phyloP scores from a whole-genome alignment of 345 rosid genomes.

The Isatis tinctoria region DNA sequence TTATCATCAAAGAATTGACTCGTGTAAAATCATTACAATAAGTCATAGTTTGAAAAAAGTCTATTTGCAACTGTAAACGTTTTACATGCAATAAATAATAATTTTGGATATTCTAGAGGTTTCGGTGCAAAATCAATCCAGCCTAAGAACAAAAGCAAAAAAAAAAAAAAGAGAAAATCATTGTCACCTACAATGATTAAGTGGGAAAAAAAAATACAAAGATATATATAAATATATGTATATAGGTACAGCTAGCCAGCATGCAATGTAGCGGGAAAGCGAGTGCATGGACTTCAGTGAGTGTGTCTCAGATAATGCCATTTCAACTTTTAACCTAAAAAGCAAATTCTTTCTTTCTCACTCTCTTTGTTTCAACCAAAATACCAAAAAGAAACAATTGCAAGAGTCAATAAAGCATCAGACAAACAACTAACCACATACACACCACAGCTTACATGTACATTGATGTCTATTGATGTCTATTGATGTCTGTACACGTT shows the following conservation, averaged over 20 bases:
- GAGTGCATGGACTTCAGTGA: constrained; percentile 37
- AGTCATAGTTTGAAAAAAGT: too few relatives aligned
- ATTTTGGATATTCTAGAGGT: too few relatives aligned
- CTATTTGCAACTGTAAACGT: too few relatives aligned
- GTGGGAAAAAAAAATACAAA: not conserved
- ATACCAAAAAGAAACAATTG: not conserved
- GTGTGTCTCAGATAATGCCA: constrained; percentile 28
- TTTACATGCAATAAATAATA: too few relatives aligned
- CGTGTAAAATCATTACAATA: too few relatives aligned
- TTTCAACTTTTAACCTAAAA: constrained; percentile 32
- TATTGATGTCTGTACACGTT: constrained; percentile 14
- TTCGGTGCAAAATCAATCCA: too few relatives aligned
- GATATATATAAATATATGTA: not conserved
- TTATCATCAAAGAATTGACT: too few relatives aligned
- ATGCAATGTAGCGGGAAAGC: constrained; percentile 33
- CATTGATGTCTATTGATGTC: not conserved
- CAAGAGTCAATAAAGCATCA: constrained; percentile 32
- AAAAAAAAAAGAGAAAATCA: not conserved
- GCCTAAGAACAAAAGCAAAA: too few relatives aligned
- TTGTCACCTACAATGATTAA: not conserved
- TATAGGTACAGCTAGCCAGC: constrained; percentile 31
- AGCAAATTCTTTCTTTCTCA: constrained; percentile 11
- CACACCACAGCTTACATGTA: constrained; percentile 25
- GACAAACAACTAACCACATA: constrained; percentile 33
- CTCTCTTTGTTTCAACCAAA: constrained; percentile 24